Evolutionary conservation across 176 grass and related monocot species (phyloP).

Genomic region (Avena eriantha): DNA sequence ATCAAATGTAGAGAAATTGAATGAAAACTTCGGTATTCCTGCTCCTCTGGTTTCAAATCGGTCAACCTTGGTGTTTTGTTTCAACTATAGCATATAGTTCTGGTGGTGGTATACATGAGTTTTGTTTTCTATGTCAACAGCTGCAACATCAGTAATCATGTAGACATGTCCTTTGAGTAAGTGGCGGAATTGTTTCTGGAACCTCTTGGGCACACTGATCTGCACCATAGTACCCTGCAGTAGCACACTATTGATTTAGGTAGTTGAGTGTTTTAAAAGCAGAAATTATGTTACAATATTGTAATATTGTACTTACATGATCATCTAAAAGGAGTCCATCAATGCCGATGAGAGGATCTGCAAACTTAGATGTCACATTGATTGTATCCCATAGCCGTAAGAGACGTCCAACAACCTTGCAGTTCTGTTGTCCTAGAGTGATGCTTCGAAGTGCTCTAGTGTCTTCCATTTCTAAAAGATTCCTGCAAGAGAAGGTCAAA

Average conservation of each 20-base stretch:
- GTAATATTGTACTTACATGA: neutral
- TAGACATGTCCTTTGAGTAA: neutral
- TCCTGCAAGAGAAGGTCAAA: neutral
- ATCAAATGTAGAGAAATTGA: neutral
- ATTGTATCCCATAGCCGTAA: neutral
- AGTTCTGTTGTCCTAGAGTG: no score
- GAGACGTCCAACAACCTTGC: no score
- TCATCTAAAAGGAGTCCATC: neutral
- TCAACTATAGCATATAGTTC: neutral
- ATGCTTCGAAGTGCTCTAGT: no score
- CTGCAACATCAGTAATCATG: neutral
- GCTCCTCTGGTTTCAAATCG: neutral
- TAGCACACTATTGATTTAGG: neutral
- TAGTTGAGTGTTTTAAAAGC: no score
- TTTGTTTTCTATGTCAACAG: neutral
- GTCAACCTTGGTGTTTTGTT: neutral
- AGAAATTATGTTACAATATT: neutral
- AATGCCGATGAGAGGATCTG: slow-evolving; percentile 7
- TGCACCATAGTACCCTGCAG: neutral
- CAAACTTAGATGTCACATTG: neutral
- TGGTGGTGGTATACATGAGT: neutral
- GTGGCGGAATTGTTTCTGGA: neutral
- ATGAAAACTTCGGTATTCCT: neutral
- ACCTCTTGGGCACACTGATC: neutral
- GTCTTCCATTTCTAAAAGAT: no score